phyloP scores from a whole-genome alignment of 1,284 basidiomycete species.

The Peniophora sp. region DNA sequence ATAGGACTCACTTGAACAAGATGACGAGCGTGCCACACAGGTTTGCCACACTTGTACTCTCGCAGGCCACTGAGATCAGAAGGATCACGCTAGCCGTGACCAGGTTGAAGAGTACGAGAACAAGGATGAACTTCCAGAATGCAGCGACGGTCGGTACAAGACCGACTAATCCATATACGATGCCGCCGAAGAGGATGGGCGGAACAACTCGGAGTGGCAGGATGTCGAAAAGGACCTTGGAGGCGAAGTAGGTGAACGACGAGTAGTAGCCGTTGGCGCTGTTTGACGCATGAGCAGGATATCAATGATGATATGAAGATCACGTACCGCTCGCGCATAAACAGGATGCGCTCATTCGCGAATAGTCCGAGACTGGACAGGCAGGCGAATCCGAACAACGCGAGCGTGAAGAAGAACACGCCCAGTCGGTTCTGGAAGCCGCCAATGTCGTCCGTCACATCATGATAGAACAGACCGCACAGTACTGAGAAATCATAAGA shows the following conservation, averaged over 20 bases:
- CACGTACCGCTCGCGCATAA: constrained; percentile 89
- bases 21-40: constrained; percentile 92
- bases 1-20: constrained; percentile 84
- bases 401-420: constrained; percentile 95
- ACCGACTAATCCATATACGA: constrained; percentile 90
- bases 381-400: constrained; percentile 94
- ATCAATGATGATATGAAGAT: neutral
- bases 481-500: constrained; percentile 40
- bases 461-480: constrained; percentile 77
- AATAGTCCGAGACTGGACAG: constrained; percentile 89
- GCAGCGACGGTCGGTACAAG: constrained; percentile 82
- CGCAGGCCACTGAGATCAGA: constrained; percentile 82
- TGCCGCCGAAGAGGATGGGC: constrained; percentile 89
- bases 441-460: constrained; percentile 83
- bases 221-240: constrained; percentile 96
- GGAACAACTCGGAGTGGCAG: constrained; percentile 91
- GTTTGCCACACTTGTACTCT: constrained; percentile 83
- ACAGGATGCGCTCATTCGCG: constrained; percentile 89
- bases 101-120: constrained; percentile 91
- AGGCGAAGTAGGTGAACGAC: constrained; percentile 91
- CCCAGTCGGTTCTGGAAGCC: constrained; percentile 90
- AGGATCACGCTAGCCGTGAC: constrained; percentile 89
- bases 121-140: constrained; percentile 98
- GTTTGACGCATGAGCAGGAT: neutral
- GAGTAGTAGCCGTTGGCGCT: constrained; percentile 97